These are phyloP conservation scores for Berberis thunbergii DNA, from an alignment of 164 flowering plant species.

Conservation along the genomic window DNA sequence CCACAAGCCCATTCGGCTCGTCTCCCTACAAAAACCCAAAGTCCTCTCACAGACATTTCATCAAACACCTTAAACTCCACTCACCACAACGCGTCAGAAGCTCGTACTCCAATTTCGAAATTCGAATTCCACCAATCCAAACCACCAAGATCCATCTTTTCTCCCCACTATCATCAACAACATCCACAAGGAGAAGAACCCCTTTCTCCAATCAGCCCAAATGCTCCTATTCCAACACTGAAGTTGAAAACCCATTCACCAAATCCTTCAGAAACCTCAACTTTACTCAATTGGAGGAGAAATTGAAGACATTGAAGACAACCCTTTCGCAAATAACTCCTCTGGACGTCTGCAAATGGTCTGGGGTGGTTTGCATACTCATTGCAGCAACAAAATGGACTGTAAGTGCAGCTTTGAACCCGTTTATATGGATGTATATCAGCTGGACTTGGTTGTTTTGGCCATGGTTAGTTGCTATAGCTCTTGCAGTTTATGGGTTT, in stretches of 20 bases:
- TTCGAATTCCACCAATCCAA: neutral
- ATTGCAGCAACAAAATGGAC: slow-evolving; percentile 53
- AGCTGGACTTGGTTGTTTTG: slow-evolving; percentile 93
- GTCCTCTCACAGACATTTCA: slow-evolving; percentile 27
- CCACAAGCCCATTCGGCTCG: slow-evolving; percentile 14
- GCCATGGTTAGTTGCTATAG: slow-evolving; percentile 72
- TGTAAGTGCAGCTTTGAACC: slow-evolving; percentile 32
- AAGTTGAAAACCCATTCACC: slow-evolving; percentile 19
- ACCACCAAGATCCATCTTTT: slow-evolving; percentile 3
- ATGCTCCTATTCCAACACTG: slow-evolving; percentile 25
- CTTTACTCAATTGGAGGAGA: slow-evolving; percentile 29
- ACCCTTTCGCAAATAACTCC: slow-evolving; percentile 34
- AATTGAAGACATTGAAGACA: slow-evolving; percentile 10
- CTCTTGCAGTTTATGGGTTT: slow-evolving; percentile 46
- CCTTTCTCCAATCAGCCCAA: slow-evolving; percentile 14
- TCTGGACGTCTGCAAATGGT: slow-evolving; percentile 51
- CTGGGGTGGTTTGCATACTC: slow-evolving; percentile 30
- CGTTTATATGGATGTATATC: slow-evolving; percentile 89
- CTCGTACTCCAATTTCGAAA: slow-evolving; percentile 4
- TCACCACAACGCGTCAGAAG: neutral
- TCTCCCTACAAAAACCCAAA: neutral
- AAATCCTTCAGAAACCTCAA: slow-evolving; percentile 11
- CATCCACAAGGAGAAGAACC: slow-evolving; percentile 5
- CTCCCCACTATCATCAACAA: neutral
- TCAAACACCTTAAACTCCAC: slow-evolving; percentile 27